Conservation (phyloP, 2,329 filamentous ascomycete species). For the Paecilomyces sp. region DNA sequence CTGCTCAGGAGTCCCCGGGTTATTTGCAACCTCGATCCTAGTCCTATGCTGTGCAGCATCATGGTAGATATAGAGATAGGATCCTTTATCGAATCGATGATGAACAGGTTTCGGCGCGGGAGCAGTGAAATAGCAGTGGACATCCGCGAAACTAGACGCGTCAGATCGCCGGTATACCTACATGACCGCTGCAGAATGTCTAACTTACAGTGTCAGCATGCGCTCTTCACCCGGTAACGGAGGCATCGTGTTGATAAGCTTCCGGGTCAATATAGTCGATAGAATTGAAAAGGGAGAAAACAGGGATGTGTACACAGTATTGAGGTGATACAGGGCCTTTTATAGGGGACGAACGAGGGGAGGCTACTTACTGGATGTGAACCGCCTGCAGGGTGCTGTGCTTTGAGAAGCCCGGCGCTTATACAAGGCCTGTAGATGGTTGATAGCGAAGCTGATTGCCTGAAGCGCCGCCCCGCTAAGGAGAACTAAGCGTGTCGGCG, state of each 20-base stretch:
- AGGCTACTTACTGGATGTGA: conserved; percentile 7
- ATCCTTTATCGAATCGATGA: conserved; percentile 58
- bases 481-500: neutral
- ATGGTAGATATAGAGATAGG: conserved; percentile 59
- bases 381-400: conserved; percentile 6
- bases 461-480: neutral
- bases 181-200: conserved; percentile 9
- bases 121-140: conserved; percentile 57
- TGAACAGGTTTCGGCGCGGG: conserved; percentile 50
- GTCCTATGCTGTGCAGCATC: conserved; percentile 46
- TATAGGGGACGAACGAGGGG: conserved; percentile 4
- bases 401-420: conserved; percentile 12
- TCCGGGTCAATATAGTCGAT: conserved; percentile 1
- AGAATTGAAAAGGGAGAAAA: conserved; percentile 2
- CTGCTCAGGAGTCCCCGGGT: conserved; percentile 56
- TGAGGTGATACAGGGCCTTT: conserved; percentile 2
- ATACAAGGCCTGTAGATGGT: conserved; percentile 8
- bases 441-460: conserved; percentile 6
- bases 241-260: conserved; percentile 30
- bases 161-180: conserved; percentile 5
- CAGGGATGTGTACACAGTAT: neutral
- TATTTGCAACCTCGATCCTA: conserved; percentile 57
- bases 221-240: conserved; percentile 40
- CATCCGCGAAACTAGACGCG: conserved; percentile 50
- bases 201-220: conserved; percentile 39